Evolutionary conservation across 2,329 filamentous ascomycete genomes (phyloP).

Genomic region (Ceratocystis eucalypticola): DNA sequence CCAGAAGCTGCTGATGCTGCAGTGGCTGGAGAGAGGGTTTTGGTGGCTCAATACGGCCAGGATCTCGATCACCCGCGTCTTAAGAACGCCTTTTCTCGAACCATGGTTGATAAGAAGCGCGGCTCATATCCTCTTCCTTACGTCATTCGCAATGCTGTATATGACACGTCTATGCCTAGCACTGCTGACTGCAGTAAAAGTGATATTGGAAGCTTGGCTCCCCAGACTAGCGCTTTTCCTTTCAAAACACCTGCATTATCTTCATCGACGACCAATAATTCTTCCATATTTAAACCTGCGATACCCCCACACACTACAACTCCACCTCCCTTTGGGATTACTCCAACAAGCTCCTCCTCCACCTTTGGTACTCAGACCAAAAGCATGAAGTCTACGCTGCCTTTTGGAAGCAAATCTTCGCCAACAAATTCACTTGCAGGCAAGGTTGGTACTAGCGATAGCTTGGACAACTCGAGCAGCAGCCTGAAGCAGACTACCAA

Average conservation of each 20-base stretch:
- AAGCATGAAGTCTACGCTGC: not conserved
- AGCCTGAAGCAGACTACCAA: too few species aligned
- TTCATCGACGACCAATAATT: not conserved
- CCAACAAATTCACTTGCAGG: not conserved
- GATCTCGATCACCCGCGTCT: conserved; percentile 37
- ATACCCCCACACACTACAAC: not conserved
- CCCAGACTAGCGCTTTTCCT: not conserved
- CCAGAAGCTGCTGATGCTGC: conserved; percentile 26
- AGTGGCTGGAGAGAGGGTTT: conserved; percentile 25
- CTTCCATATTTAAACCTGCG: not conserved
- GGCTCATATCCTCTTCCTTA: conserved; percentile 37
- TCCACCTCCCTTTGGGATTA: not conserved
- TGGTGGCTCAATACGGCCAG: conserved; percentile 28
- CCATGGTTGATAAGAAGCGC: conserved; percentile 48
- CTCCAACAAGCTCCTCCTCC: not conserved
- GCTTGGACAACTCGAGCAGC: too few species aligned
- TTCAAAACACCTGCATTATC: not conserved
- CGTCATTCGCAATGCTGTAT: conserved; percentile 43
- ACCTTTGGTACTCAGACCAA: not conserved
- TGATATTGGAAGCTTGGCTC: not conserved
- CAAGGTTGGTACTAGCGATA: too few species aligned
- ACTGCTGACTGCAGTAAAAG: not conserved
- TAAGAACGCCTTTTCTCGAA: conserved; percentile 42
- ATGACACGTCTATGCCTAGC: conserved; percentile 26
- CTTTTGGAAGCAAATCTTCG: too few species aligned